A percentile compares a stretch with the other conserved stretches of the same genome.
Conservation (phyloP, 441 rosid species). For the Erodium texanum region DNA sequence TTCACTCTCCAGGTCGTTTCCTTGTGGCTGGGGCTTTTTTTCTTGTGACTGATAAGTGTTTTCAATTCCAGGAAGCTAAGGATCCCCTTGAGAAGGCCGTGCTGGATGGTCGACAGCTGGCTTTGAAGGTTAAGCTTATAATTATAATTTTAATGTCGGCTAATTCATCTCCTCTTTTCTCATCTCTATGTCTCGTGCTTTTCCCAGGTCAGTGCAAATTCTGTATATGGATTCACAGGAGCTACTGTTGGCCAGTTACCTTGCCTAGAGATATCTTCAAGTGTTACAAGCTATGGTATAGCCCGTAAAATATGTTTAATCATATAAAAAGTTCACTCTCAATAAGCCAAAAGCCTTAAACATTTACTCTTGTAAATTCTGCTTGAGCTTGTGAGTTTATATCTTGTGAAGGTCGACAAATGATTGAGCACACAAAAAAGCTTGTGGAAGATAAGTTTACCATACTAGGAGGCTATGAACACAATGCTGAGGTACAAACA, state of each 20-base stretch:
- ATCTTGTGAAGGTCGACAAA: conserved; percentile 68
- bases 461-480: conserved; percentile 58
- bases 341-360: conserved; percentile 11
- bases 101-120: conserved; percentile 94
- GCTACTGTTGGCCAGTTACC: conserved; percentile 93
- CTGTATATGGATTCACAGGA: conserved; percentile 98
- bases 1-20: conserved; percentile 3
- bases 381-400: conserved; percentile 27
- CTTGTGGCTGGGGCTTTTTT: conserved; percentile 8
- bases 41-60: conserved; percentile 18
- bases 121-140: conserved; percentile 59
- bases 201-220: conserved; percentile 88
- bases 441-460: conserved; percentile 89
- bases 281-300: conserved; percentile 98
- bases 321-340: conserved; percentile 5
- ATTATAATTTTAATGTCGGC: neutral
- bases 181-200: conserved; percentile 17
- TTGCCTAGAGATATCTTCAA: conserved; percentile 91
- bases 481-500: conserved; percentile 71
- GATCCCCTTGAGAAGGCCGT: conserved; percentile 98
- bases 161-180: conserved; percentile 3
- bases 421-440: conserved; percentile 95
- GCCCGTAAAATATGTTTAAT: conserved; percentile 5
- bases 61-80: conserved; percentile 65
- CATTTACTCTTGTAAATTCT: conserved; percentile 9